Conservation (phyloP, 208 protist genomes). For the Crithidia brevicula region DNA sequence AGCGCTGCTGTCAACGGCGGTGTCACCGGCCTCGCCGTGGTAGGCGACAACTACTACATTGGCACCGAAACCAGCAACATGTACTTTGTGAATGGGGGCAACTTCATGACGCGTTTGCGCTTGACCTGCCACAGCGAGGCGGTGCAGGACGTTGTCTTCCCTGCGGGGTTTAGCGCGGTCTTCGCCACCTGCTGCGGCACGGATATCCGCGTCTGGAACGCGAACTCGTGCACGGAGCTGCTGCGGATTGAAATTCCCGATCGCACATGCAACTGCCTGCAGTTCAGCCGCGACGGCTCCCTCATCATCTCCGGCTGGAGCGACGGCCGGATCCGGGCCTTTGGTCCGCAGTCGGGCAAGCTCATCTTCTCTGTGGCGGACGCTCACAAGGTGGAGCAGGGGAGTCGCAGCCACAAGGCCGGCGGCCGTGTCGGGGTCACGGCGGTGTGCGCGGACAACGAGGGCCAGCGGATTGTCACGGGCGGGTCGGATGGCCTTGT, state of each 20-base stretch:
- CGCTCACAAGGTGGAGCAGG: slow-evolving; percentile 92
- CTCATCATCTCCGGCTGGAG: slow-evolving; percentile 94
- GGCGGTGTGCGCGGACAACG: slow-evolving; percentile 82
- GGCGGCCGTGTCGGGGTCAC: slow-evolving; percentile 85
- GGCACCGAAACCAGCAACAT: slow-evolving; percentile 91
- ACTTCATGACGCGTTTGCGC: slow-evolving; percentile 90
- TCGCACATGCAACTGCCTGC: slow-evolving; percentile 92
- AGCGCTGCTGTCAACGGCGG: slow-evolving; percentile 72
- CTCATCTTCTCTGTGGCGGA: slow-evolving; percentile 97
- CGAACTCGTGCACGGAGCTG: slow-evolving; percentile 89
- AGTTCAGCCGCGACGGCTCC: slow-evolving; percentile 93
- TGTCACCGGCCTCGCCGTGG: slow-evolving; percentile 85
- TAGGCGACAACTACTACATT: slow-evolving; percentile 88
- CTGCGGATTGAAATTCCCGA: slow-evolving; percentile 94
- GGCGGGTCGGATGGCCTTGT: slow-evolving; percentile 95
- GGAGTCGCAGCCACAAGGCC: slow-evolving; percentile 49
- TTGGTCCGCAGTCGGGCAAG: slow-evolving; percentile 95
- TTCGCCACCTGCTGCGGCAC: slow-evolving; percentile 94
- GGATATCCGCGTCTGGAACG: slow-evolving; percentile 97
- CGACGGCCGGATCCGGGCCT: slow-evolving; percentile 95
- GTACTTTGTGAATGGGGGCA: slow-evolving; percentile 92
- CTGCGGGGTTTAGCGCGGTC: slow-evolving; percentile 91
- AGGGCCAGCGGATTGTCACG: slow-evolving; percentile 75
- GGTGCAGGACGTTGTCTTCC: slow-evolving; percentile 95
- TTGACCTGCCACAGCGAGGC: slow-evolving; percentile 94